Evolutionary conservation across 352 stramenopile species (phyloP).

Genomic region (Aphanomyces invadans): DNA sequence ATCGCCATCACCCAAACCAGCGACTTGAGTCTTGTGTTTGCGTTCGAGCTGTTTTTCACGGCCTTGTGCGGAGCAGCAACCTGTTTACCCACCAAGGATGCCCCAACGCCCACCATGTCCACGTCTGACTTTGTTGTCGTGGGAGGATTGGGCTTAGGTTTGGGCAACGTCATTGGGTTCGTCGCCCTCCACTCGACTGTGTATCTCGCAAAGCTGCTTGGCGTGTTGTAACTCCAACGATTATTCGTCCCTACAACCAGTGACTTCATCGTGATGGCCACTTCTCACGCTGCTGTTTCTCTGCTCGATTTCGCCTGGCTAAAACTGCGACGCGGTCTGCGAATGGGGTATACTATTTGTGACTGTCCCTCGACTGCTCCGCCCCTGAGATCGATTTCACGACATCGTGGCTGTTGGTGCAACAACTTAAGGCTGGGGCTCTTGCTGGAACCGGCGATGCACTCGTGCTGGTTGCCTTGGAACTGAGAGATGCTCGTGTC

Average conservation of each 20-base stretch:
- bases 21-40: slow-evolving; percentile 10
- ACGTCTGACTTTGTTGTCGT: slow-evolving; percentile 18
- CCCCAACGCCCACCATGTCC: slow-evolving; percentile 1
- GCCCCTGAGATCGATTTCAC: too few species aligned
- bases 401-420: too few species aligned
- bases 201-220: not conserved
- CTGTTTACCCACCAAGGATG: slow-evolving; percentile 3
- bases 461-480: too few species aligned
- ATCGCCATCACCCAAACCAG: slow-evolving; percentile 1
- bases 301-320: too few species aligned
- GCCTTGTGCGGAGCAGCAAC: not conserved
- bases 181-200: not conserved
- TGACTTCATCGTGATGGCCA: too few species aligned
- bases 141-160: slow-evolving; percentile 7
- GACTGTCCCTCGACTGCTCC: too few species aligned
- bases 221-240: not conserved
- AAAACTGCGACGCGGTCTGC: too few species aligned
- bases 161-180: slow-evolving; percentile 18
- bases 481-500: too few species aligned
- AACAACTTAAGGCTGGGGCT: too few species aligned
- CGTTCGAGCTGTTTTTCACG: slow-evolving; percentile 21
- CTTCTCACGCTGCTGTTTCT: too few species aligned
- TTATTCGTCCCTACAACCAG: not conserved
- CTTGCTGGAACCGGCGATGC: too few species aligned
- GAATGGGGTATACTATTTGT: too few species aligned